Conservation (phyloP, 768 basidiomycete species). For the Cantharellus anzutake region DNA sequence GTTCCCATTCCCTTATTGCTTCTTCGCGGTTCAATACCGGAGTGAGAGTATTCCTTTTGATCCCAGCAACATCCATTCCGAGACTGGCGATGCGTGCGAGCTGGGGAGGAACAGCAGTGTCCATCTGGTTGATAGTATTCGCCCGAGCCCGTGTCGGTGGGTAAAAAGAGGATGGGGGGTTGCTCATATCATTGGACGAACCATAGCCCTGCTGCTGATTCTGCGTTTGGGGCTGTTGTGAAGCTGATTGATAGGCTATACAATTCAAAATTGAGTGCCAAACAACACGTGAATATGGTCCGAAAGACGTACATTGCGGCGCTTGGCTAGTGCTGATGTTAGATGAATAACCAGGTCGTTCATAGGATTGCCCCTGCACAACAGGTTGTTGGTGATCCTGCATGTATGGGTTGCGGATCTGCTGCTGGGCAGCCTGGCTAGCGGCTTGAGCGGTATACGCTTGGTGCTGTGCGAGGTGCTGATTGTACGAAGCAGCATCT, state of each 20-base stretch:
- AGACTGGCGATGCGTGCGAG: slow-evolving; percentile 41
- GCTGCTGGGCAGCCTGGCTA: slow-evolving; percentile 39
- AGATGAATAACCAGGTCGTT: neutral
- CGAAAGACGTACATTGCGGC: neutral
- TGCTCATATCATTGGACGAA: slow-evolving; percentile 18
- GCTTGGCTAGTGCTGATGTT: slow-evolving; percentile 9
- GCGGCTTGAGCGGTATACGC: slow-evolving; percentile 69
- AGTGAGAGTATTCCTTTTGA: slow-evolving; percentile 65
- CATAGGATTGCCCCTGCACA: slow-evolving; percentile 7
- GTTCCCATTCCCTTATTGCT: slow-evolving; percentile 89
- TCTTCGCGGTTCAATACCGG: slow-evolving; percentile 93
- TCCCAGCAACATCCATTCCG: slow-evolving; percentile 54
- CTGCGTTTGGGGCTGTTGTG: slow-evolving; percentile 7
- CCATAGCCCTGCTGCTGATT: slow-evolving; percentile 15
- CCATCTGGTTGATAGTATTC: slow-evolving; percentile 85
- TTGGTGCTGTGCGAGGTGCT: slow-evolving; percentile 88
- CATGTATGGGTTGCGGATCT: slow-evolving; percentile 68
- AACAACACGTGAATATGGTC: neutral
- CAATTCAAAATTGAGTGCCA: no score
- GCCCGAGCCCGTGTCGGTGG: slow-evolving; percentile 51
- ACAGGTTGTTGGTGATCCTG: slow-evolving; percentile 20
- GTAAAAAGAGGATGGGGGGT: slow-evolving; percentile 42
- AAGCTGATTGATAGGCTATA: slow-evolving; percentile 12
- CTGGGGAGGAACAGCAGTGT: slow-evolving; percentile 73
- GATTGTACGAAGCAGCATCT: slow-evolving; percentile 87